Percentiles rank a stretch among this genome's conserved stretches.
Evolutionary conservation across 345 rosid species (phyloP).

Genomic region (Corymbia maculata): DNA sequence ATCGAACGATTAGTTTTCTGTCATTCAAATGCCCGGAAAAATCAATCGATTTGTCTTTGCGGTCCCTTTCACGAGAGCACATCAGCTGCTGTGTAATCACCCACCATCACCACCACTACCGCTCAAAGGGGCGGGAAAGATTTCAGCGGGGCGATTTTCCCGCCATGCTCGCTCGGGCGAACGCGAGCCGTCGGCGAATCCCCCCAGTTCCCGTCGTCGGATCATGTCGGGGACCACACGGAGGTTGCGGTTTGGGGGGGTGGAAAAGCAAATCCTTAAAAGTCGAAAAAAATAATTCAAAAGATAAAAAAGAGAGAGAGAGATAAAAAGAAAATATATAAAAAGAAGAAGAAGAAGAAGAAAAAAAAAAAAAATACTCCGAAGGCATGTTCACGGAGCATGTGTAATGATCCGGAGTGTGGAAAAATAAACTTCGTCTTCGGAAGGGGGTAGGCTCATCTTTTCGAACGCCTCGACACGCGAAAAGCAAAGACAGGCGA

Average conservation of each 20-base stretch:
- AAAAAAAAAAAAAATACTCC: background rate
- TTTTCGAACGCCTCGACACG: background rate
- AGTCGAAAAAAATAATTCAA: background rate
- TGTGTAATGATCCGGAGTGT: background rate
- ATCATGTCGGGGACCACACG: background rate
- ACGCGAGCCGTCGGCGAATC: background rate
- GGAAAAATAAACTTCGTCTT: background rate
- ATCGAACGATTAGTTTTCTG: rapidly evolving
- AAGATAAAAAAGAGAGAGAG: too few species aligned
- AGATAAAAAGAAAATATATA: background rate
- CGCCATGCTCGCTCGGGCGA: background rate
- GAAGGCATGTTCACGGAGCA: background rate
- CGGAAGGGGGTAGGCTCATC: background rate
- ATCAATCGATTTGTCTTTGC: background rate
- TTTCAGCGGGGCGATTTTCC: background rate
- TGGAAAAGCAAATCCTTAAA: background rate
- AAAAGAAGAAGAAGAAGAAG: too few species aligned
- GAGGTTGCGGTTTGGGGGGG: background rate
- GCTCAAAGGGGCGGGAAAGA: background rate
- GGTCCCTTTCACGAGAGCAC: background rate
- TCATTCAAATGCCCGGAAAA: background rate
- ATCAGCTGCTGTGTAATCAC: background rate
- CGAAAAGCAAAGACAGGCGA: background rate
- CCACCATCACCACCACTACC: background rate
- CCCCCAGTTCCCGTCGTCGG: background rate